These are phyloP conservation scores for Aspergillus sp. DNA, from an alignment of 2,329 filamentous ascomycete species.

Conservation along the genomic window DNA sequence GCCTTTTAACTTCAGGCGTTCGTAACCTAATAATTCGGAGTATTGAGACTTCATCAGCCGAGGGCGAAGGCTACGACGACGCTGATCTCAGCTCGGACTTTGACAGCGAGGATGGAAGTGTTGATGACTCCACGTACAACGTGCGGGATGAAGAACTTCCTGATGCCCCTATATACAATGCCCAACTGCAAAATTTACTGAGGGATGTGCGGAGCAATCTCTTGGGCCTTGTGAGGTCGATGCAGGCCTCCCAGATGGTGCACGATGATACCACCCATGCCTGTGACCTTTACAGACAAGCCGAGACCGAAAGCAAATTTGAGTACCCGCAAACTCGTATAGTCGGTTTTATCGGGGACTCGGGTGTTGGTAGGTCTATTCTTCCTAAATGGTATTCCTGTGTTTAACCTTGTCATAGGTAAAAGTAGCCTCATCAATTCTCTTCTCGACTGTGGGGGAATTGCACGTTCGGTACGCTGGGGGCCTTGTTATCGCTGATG, in stretches of 20 bases:
- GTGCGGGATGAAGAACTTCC: slow-evolving; percentile 16
- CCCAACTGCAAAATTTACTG: not conserved
- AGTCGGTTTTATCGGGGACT: slow-evolving; percentile 10
- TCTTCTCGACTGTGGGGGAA: slow-evolving; percentile 6
- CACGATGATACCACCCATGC: not conserved
- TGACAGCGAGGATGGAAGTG: not conserved
- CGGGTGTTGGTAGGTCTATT: slow-evolving; percentile 1
- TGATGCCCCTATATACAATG: slow-evolving; percentile 18
- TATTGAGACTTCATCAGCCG: not conserved
- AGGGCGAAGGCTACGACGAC: not conserved
- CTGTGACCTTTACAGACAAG: not conserved
- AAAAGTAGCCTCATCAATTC: slow-evolving; percentile 11
- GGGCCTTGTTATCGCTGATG: not conserved
- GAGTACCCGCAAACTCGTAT: slow-evolving; percentile 4
- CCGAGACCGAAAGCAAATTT: not conserved
- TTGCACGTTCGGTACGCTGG: slow-evolving; percentile 9
- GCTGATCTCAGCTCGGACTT: not conserved
- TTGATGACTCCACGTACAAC: slow-evolving; percentile 2
- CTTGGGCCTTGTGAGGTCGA: not conserved
- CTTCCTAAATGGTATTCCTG: too few relatives aligned
- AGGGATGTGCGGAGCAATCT: slow-evolving; percentile 2
- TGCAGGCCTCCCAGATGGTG: not conserved
- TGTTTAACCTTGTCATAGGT: not conserved
- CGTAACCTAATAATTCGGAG: not conserved
- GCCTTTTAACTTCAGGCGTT: not conserved